Percentiles rank a stretch among this genome's conserved stretches.
These are phyloP conservation scores for Cercospora beticola DNA, from an alignment of 2,329 filamentous ascomycete species.

Conservation along the genomic window DNA sequence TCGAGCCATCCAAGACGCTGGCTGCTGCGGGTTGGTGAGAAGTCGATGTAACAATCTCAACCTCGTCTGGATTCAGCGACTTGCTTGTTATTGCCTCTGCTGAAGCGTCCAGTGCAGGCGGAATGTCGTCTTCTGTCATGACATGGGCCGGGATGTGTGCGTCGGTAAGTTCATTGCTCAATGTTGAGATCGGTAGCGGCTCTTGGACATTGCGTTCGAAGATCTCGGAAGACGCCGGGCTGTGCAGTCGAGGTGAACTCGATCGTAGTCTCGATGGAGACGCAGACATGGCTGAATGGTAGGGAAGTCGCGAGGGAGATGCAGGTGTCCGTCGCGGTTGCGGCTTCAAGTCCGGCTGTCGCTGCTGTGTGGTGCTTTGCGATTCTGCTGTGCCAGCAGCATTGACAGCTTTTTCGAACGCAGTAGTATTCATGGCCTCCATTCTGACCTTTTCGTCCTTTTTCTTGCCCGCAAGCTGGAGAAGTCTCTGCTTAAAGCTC, in stretches of 20 bases:
- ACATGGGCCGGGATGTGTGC: slow-evolving; percentile 87
- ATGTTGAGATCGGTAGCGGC: slow-evolving; percentile 47
- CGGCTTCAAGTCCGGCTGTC: slow-evolving; percentile 19
- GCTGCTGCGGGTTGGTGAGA: slow-evolving; percentile 77
- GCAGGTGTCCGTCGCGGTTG: slow-evolving; percentile 23
- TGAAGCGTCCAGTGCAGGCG: slow-evolving; percentile 84
- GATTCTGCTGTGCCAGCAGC: neutral
- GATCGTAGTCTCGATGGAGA: slow-evolving; percentile 56
- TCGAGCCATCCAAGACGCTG: slow-evolving; percentile 51
- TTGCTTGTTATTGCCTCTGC: slow-evolving; percentile 88
- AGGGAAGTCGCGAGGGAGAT: slow-evolving; percentile 30
- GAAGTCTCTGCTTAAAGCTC: slow-evolving; percentile 17
- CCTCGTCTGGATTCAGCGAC: slow-evolving; percentile 78
- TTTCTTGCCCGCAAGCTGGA: slow-evolving; percentile 24
- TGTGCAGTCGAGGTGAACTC: slow-evolving; percentile 71
- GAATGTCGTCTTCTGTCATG: slow-evolving; percentile 90
- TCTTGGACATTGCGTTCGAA: slow-evolving; percentile 97
- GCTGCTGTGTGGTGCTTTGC: slow-evolving; percentile 13
- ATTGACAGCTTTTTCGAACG: slow-evolving; percentile 13
- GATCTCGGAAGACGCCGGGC: slow-evolving; percentile 73
- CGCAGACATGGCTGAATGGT: slow-evolving; percentile 26
- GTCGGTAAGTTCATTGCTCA: slow-evolving; percentile 68
- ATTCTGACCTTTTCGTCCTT: slow-evolving; percentile 15
- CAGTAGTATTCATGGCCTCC: slow-evolving; percentile 6
- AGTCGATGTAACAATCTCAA: slow-evolving; percentile 87